Evolutionary conservation across 495 filamentous ascomycete genomes (phyloP).

Genomic region (Podospora tetraspora): DNA sequence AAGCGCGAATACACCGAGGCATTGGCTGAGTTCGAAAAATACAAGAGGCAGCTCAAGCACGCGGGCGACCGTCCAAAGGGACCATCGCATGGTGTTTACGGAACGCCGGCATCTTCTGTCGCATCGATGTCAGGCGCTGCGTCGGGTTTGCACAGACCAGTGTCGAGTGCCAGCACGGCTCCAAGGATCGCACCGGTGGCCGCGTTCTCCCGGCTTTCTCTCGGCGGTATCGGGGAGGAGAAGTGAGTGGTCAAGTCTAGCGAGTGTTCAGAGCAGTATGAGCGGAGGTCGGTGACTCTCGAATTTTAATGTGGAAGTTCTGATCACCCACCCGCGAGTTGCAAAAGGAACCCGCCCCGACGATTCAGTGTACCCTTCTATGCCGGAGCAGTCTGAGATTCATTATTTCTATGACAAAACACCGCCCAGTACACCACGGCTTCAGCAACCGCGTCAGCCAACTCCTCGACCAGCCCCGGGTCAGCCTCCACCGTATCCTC

Average conservation of each 20-base stretch:
- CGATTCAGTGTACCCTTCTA: too few relatives aligned
- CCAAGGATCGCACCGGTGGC: neutral
- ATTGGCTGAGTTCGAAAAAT: neutral
- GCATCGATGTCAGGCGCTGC: neutral
- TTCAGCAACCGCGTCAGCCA: too few relatives aligned
- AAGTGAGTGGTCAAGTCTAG: neutral
- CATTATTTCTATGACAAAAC: too few relatives aligned
- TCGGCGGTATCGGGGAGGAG: neutral
- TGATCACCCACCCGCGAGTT: too few relatives aligned
- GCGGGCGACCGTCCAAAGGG: neutral
- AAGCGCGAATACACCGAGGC: neutral
- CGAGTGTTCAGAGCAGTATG: too few relatives aligned
- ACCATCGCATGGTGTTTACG: neutral
- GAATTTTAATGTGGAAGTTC: too few relatives aligned
- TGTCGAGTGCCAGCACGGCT: neutral
- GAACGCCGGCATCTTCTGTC: neutral
- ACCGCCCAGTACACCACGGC: too few relatives aligned
- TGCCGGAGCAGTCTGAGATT: too few relatives aligned
- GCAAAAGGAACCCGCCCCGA: too few relatives aligned
- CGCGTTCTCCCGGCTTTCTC: neutral
- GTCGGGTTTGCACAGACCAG: neutral
- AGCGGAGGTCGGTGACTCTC: too few relatives aligned
- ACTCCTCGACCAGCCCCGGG: too few relatives aligned
- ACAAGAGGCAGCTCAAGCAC: neutral
- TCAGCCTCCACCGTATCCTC: too few relatives aligned